phyloP scores from a whole-genome alignment of 2,329 filamentous ascomycete species.

The Pseudogymnoascus sp. region DNA sequence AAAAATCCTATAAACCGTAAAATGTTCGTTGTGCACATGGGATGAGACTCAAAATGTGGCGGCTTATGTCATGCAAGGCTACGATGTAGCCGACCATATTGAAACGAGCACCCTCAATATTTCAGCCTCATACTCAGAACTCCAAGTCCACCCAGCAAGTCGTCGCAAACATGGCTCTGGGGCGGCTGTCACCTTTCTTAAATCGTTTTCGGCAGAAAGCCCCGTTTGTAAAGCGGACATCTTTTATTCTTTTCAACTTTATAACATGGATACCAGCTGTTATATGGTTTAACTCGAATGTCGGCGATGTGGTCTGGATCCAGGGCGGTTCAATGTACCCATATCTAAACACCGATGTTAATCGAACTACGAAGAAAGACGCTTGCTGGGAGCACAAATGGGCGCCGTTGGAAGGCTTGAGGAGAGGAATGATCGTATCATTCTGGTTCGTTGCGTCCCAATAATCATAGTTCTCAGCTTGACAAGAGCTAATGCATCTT shows the following conservation, averaged over 20 bases:
- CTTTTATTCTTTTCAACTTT: conserved; percentile 41
- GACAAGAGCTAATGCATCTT: neutral
- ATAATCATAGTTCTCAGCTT: neutral
- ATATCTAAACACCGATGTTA: conserved; percentile 59
- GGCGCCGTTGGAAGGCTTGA: conserved; percentile 47
- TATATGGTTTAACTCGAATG: conserved; percentile 52
- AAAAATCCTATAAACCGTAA: conserved; percentile 4
- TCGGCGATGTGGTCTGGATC: conserved; percentile 50
- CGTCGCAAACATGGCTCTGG: conserved; percentile 1
- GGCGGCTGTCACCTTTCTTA: conserved; percentile 18
- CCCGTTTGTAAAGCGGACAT: conserved; percentile 25
- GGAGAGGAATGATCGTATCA: conserved; percentile 67
- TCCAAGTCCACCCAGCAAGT: neutral
- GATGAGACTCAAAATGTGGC: neutral
- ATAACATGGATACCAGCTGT: conserved; percentile 54
- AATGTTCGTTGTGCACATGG: neutral
- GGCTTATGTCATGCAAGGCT: conserved; percentile 10
- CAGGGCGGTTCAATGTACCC: conserved; percentile 67
- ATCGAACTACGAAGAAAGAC: conserved; percentile 46
- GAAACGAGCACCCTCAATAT: conserved; percentile 1
- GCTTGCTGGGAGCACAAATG: conserved; percentile 52
- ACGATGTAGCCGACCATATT: conserved; percentile 1
- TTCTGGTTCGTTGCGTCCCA: conserved; percentile 43
- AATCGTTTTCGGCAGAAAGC: conserved; percentile 7
- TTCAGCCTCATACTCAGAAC: neutral